A percentile compares a stretch with the other conserved stretches of the same genome.
phyloP scores from a whole-genome alignment of 106 monocot species.

The Xerophyta viscosa region DNA sequence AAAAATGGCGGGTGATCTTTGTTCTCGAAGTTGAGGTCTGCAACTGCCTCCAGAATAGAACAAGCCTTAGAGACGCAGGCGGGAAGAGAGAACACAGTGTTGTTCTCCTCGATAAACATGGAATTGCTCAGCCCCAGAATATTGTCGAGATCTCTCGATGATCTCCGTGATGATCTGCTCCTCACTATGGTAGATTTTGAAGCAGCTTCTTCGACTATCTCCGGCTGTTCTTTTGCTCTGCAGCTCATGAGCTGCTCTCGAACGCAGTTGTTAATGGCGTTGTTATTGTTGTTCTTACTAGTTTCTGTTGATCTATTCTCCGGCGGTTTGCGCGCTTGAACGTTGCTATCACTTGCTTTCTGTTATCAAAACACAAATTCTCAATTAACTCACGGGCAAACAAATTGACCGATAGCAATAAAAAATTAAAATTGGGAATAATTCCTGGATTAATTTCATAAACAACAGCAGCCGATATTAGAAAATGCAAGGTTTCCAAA shows the following conservation, averaged over 20 bases:
- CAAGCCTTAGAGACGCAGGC: conserved; percentile 90
- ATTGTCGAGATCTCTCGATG: conserved; percentile 42
- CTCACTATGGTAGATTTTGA: neutral
- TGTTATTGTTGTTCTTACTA: conserved; percentile 1
- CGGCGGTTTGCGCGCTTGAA: neutral
- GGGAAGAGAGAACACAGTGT: conserved; percentile 59
- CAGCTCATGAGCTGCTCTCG: conserved; percentile 13
- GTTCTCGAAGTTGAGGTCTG: conserved; percentile 63
- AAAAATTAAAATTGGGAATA: too few relatives aligned
- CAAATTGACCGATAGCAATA: too few relatives aligned
- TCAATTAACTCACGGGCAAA: too few relatives aligned
- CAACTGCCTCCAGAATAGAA: conserved; percentile 94
- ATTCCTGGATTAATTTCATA: too few relatives aligned
- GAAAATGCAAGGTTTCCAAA: too few relatives aligned
- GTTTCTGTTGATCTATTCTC: conserved; percentile 18
- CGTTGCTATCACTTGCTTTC: conserved; percentile 1
- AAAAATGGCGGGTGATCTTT: conserved; percentile 19
- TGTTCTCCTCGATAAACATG: neutral
- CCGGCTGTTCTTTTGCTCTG: conserved; percentile 14
- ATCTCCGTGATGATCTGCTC: conserved; percentile 48
- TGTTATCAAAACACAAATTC: conserved; percentile 4
- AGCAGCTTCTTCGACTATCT: neutral
- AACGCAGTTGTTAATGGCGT: too few relatives aligned
- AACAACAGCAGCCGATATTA: too few relatives aligned
- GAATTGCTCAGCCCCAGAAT: conserved; percentile 13